Conservation (phyloP, 352 stramenopile genomes). For the Albugo laibachii region DNA sequence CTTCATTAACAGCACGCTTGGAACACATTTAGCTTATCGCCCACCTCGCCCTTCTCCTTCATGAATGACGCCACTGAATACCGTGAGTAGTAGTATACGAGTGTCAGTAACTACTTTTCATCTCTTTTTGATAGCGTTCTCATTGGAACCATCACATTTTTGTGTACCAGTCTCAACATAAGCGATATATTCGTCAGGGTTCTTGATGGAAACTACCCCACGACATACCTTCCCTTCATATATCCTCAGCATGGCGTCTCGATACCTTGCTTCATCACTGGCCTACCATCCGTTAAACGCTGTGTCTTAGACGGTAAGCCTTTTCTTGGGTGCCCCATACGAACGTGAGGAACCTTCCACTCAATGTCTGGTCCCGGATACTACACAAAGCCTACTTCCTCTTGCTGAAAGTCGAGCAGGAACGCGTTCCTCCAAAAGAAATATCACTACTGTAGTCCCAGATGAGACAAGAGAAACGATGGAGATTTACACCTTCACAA, state of each 20-base stretch:
- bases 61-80: no score
- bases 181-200: no score
- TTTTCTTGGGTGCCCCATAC: conserved; percentile 6
- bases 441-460: conserved; percentile 2
- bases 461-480: background rate
- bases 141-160: conserved; percentile 5
- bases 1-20: no score
- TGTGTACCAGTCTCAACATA: conserved; percentile 7
- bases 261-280: background rate
- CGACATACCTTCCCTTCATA: conserved; percentile 6
- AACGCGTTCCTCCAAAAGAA: conserved; percentile 3
- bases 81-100: no score
- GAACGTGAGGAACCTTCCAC: conserved; percentile 10
- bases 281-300: conserved; percentile 1
- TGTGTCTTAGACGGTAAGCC: conserved; percentile 2
- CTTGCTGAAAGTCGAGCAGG: conserved; percentile 5
- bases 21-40: no score
- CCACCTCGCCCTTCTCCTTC: no score
- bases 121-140: no score
- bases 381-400: conserved; percentile 1
- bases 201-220: conserved; percentile 1
- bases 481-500: conserved; percentile 8
- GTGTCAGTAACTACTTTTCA: no score
- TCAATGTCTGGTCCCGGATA: conserved; percentile 1
- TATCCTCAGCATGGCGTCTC: conserved; percentile 4